Evolutionary conservation across 768 basidiomycete genomes (phyloP).

Genomic region (Lentinus brumalis): DNA sequence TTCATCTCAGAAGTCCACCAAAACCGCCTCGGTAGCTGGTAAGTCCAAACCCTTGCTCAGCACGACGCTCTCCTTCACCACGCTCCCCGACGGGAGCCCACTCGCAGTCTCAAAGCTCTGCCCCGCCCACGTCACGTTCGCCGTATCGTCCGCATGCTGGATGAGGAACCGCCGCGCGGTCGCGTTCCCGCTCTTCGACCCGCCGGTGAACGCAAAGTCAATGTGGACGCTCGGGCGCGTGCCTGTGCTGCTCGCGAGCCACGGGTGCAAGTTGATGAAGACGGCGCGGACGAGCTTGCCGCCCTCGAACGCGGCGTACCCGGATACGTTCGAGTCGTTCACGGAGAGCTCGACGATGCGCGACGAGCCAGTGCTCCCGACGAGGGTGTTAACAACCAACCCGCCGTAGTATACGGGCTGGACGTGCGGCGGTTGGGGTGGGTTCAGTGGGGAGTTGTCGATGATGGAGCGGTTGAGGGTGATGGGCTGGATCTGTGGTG

Average conservation of each 20-base stretch:
- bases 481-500: constrained; percentile 59
- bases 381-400: constrained; percentile 59
- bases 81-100: constrained; percentile 19
- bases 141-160: constrained; percentile 30
- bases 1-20: constrained; percentile 13
- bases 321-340: constrained; percentile 51
- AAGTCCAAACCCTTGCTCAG: constrained; percentile 27
- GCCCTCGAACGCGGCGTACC: constrained; percentile 63
- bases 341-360: constrained; percentile 51
- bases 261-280: constrained; percentile 62
- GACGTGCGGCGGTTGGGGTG: constrained; percentile 58
- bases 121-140: constrained; percentile 30
- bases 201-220: constrained; percentile 37
- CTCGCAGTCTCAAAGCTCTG: constrained; percentile 31
- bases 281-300: constrained; percentile 47
- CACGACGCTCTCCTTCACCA: constrained; percentile 20
- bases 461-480: constrained; percentile 60
- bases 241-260: constrained; percentile 36
- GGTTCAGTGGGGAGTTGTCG: constrained; percentile 52
- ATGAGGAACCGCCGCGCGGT: constrained; percentile 26
- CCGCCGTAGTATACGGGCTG: constrained; percentile 70
- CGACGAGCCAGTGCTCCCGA: constrained; percentile 46
- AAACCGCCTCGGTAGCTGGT: constrained; percentile 28
- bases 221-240: constrained; percentile 41
- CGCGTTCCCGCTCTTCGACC: constrained; percentile 7